phyloP scores from a whole-genome alignment of 108 stramenopile genomes.

The Fragilariopsis cylindrus region DNA sequence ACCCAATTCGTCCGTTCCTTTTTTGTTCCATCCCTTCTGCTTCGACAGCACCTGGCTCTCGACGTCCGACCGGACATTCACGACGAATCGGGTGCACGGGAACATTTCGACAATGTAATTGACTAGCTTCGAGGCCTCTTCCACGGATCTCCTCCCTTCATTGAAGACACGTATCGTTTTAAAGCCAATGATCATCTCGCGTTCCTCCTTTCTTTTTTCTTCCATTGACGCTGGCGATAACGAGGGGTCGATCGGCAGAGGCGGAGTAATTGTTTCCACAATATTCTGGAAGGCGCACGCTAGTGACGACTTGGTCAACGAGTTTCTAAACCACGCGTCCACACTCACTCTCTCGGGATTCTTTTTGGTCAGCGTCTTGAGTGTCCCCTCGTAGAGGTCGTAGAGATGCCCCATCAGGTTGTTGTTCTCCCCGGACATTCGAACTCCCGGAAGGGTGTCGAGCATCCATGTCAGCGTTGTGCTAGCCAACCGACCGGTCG shows the following conservation, averaged over 20 bases:
- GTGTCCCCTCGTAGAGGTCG: neutral
- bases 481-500: conserved; percentile 41
- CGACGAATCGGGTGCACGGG: conserved; percentile 36
- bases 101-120: conserved; percentile 39
- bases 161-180: conserved; percentile 36
- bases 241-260: conserved; percentile 8
- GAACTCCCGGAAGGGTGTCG: conserved; percentile 34
- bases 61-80: conserved; percentile 31
- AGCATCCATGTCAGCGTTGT: conserved; percentile 43
- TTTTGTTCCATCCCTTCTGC: neutral
- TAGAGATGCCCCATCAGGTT: conserved; percentile 20
- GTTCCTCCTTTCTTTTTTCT: neutral
- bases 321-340: neutral
- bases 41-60: conserved; percentile 21
- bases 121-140: neutral
- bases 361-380: neutral
- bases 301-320: conserved; percentile 5
- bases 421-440: conserved; percentile 43
- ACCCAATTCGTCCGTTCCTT: neutral
- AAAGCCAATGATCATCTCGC: conserved; percentile 32
- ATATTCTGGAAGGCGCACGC: conserved; percentile 27
- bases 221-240: too few relatives aligned
- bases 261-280: conserved; percentile 41
- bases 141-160: too few relatives aligned
- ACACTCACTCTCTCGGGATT: neutral